Percentiles rank a stretch among this genome's conserved stretches.
Evolutionary conservation across 2,329 filamentous ascomycete species (phyloP).

Genomic region (Pestalotiopsis sp.): DNA sequence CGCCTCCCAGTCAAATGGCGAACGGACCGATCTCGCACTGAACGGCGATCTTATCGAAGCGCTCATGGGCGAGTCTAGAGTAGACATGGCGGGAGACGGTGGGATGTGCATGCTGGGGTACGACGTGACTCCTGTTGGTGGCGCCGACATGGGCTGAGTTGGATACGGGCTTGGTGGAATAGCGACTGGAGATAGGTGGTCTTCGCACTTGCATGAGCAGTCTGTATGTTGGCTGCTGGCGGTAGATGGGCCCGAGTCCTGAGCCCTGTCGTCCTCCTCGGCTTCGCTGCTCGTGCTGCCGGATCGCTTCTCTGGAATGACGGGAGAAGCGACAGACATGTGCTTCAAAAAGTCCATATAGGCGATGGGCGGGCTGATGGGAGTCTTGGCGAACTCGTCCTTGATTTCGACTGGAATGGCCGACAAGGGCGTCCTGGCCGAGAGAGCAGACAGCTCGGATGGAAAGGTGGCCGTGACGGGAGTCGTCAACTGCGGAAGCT

Average conservation of each 20-base stretch:
- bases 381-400: constrained; percentile 68
- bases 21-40: constrained; percentile 65
- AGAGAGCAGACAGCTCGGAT: constrained; percentile 62
- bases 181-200: constrained; percentile 50
- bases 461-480: constrained; percentile 66
- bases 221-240: constrained; percentile 59
- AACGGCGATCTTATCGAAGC: constrained; percentile 72
- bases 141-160: constrained; percentile 60
- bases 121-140: constrained; percentile 61
- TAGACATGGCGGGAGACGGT: constrained; percentile 71
- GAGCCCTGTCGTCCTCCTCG: constrained; percentile 47
- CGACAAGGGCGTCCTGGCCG: constrained; percentile 71
- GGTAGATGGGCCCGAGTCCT: constrained; percentile 54
- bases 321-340: constrained; percentile 74
- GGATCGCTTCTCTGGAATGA: constrained; percentile 58
- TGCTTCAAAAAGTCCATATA: constrained; percentile 93
- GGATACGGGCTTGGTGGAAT: constrained; percentile 55
- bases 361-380: constrained; percentile 86
- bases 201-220: constrained; percentile 59
- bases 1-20: constrained; percentile 79
- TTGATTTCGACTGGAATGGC: constrained; percentile 66
- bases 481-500: constrained; percentile 64
- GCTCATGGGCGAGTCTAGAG: constrained; percentile 70
- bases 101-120: constrained; percentile 75
- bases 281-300: constrained; percentile 43